phyloP scores from a whole-genome alignment of 1,284 basidiomycete genomes.

The Entoloma clypeatum region DNA sequence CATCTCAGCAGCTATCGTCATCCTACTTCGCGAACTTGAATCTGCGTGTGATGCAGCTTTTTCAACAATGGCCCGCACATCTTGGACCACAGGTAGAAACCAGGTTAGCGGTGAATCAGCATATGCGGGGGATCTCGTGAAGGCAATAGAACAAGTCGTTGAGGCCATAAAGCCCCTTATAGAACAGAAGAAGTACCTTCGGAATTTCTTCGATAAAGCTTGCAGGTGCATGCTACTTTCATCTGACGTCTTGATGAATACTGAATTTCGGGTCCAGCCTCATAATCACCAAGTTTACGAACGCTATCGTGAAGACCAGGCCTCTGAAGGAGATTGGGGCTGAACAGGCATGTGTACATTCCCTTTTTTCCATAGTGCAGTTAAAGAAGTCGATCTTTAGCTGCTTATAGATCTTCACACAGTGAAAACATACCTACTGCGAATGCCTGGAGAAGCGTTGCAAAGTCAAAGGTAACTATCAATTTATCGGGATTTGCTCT shows the following conservation, averaged over 20 bases:
- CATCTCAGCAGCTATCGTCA: conserved; percentile 76
- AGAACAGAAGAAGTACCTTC: conserved; percentile 89
- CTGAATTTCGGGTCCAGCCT: conserved; percentile 45
- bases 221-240: conserved; percentile 58
- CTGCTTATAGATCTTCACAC: conserved; percentile 89
- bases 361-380: too few relatives aligned
- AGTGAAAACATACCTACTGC: conserved; percentile 79
- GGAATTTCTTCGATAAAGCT: conserved; percentile 90
- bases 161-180: conserved; percentile 69
- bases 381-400: conserved; percentile 38
- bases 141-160: conserved; percentile 58
- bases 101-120: conserved; percentile 84
- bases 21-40: conserved; percentile 82
- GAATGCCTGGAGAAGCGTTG: conserved; percentile 72
- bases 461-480: conserved; percentile 49
- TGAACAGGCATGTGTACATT: too few relatives aligned
- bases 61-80: conserved; percentile 66
- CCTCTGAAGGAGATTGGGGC: conserved; percentile 89
- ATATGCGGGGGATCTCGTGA: conserved; percentile 75
- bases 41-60: conserved; percentile 74
- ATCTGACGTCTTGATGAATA: neutral
- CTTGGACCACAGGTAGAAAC: conserved; percentile 73
- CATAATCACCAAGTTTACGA: conserved; percentile 81
- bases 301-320: conserved; percentile 80
- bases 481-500: conserved; percentile 7